Evolutionary conservation across 2,329 filamentous ascomycete species (phyloP).

Genomic region (Fusarium illudens): DNA sequence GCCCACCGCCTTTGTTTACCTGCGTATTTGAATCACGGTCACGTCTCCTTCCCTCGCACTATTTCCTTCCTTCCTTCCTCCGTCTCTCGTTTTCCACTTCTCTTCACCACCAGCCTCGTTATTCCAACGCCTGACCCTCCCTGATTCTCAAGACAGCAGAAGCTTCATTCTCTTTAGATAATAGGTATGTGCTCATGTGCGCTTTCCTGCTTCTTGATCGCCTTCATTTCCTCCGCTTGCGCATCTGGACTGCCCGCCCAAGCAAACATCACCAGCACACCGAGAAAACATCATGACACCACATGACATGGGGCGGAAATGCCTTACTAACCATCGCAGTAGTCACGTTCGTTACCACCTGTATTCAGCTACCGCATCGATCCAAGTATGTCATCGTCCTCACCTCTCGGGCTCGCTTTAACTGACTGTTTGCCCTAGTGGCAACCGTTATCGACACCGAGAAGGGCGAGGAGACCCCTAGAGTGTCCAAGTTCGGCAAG

Average conservation of each 20-base stretch:
- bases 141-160: slow-evolving; percentile 11
- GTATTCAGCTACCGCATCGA: slow-evolving; percentile 9
- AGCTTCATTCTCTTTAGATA: slow-evolving; percentile 17
- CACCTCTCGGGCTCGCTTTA: not conserved
- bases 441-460: slow-evolving; percentile 42
- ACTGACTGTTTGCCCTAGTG: slow-evolving; percentile 39
- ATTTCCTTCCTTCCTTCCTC: slow-evolving; percentile 22
- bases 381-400: slow-evolving; percentile 23
- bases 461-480: slow-evolving; percentile 26
- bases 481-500: slow-evolving; percentile 15
- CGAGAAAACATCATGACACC: not conserved
- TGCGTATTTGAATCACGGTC: slow-evolving; percentile 16
- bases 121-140: slow-evolving; percentile 25
- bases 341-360: slow-evolving; percentile 33
- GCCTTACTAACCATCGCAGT: slow-evolving; percentile 6
- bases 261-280: not conserved
- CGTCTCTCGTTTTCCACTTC: slow-evolving; percentile 16
- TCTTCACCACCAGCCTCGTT: slow-evolving; percentile 18
- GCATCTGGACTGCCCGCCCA: not conserved
- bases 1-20: slow-evolving; percentile 15
- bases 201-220: not conserved
- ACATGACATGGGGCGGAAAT: not conserved
- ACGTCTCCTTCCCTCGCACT: not conserved
- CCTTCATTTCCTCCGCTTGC: not conserved
- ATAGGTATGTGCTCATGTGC: slow-evolving; percentile 7